These are phyloP conservation scores for Stemphylium beticola DNA, from an alignment of 2,329 filamentous ascomycete species.

Conservation along the genomic window DNA sequence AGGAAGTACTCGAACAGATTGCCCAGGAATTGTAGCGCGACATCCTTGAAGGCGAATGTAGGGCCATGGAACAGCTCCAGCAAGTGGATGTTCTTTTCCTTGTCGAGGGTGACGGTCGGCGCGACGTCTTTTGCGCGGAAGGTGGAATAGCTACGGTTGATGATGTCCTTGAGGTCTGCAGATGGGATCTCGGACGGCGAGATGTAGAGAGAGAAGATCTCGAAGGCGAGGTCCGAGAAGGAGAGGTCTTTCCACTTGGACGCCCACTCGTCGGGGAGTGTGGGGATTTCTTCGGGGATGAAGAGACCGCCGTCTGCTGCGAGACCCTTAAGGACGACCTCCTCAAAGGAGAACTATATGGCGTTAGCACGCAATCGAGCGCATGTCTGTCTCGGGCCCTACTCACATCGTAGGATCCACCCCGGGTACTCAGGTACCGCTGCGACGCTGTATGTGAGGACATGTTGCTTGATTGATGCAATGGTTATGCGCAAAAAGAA, in stretches of 20 bases:
- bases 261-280: conserved; percentile 67
- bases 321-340: conserved; percentile 87
- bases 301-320: conserved; percentile 87
- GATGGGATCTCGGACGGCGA: conserved; percentile 81
- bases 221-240: conserved; percentile 81
- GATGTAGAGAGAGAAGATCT: conserved; percentile 88
- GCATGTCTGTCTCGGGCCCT: conserved; percentile 3
- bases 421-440: conserved; percentile 67
- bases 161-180: conserved; percentile 80
- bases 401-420: conserved; percentile 67
- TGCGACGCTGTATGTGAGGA: conserved; percentile 61
- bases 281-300: conserved; percentile 82
- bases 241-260: conserved; percentile 76
- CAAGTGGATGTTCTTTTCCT: conserved; percentile 75
- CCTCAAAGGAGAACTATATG: conserved; percentile 83
- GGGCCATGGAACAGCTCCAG: conserved; percentile 97
- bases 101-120: conserved; percentile 78
- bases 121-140: conserved; percentile 82
- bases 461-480: conserved; percentile 37
- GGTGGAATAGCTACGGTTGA: conserved; percentile 83
- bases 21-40: conserved; percentile 91
- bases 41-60: conserved; percentile 92
- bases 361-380: conserved; percentile 21
- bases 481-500: conserved; percentile 10
- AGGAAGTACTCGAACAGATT: conserved; percentile 94